A percentile compares a stretch with the other conserved stretches of the same genome.
phyloP scores from a whole-genome alignment of 805 yeast genomes.

The Candida yuanshanica region DNA sequence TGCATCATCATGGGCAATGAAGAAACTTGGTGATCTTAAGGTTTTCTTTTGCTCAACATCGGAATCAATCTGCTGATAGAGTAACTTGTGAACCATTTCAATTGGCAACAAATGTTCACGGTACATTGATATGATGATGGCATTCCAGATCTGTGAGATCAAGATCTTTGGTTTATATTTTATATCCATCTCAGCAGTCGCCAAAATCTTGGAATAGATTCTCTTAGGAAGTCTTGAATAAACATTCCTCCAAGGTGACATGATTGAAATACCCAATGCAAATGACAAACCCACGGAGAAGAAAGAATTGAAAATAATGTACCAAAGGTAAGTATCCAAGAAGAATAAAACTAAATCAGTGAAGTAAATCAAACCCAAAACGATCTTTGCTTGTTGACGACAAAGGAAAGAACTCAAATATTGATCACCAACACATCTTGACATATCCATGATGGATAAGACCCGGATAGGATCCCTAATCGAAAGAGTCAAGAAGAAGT shows the following conservation, averaged over 20 bases:
- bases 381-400: constrained; percentile 48
- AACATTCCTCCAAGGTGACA: constrained; percentile 87
- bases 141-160: constrained; percentile 76
- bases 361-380: constrained; percentile 45
- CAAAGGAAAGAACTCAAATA: constrained; percentile 52
- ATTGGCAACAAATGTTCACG: constrained; percentile 71
- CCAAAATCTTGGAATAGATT: constrained; percentile 62
- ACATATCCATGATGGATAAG: constrained; percentile 49
- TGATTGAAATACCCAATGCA: constrained; percentile 72
- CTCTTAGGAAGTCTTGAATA: constrained; percentile 73
- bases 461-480: constrained; percentile 71
- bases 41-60: constrained; percentile 34
- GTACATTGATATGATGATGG: constrained; percentile 77
- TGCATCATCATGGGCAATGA: constrained; percentile 79
- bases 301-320: constrained; percentile 69
- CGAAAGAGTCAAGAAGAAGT: constrained; percentile 70
- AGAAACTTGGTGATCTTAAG: constrained; percentile 69
- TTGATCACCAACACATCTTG: constrained; percentile 59
- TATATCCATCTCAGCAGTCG: constrained; percentile 32
- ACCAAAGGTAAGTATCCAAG: constrained; percentile 83
- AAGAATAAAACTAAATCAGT: constrained; percentile 70
- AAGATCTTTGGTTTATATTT: constrained; percentile 43
- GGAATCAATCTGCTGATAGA: constrained; percentile 38
- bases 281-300: constrained; percentile 68
- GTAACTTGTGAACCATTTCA: constrained; percentile 63